A percentile compares a stretch with the other conserved stretches of the same genome.
Conservation (phyloP, 805 yeast genomes). For the Starmerella khaoyaiensis region DNA sequence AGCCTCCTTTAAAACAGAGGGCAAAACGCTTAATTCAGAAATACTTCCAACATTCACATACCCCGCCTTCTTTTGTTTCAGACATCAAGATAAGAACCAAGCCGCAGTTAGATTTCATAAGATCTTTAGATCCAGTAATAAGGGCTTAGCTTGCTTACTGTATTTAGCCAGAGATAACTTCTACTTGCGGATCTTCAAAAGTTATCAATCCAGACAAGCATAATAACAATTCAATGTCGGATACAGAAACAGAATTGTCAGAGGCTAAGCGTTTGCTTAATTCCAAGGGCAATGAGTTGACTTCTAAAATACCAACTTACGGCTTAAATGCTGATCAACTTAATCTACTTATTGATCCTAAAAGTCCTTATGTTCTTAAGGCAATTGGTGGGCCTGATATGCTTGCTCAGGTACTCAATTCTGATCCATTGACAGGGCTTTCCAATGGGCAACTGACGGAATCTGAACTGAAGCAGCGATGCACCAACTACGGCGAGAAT, state of each 20-base stretch:
- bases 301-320: conserved; percentile 2
- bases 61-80: no score
- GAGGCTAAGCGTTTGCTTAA: conserved; percentile 16
- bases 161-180: no score
- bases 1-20: no score
- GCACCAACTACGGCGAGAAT: conserved; percentile 52
- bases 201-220: no score
- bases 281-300: conserved; percentile 4
- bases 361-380: conserved; percentile 27
- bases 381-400: conserved; percentile 30
- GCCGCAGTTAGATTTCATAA: no score
- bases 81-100: no score
- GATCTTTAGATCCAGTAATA: no score
- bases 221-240: background rate
- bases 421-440: conserved; percentile 27
- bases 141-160: no score
- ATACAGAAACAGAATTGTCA: conserved; percentile 3
- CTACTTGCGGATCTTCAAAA: no score
- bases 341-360: conserved; percentile 28
- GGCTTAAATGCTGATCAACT: conserved; percentile 19
- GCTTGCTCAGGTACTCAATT: conserved; percentile 24
- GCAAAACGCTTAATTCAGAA: no score
- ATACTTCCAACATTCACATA: no score
- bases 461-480: conserved; percentile 28
- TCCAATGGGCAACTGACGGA: conserved; percentile 18